phyloP scores from a whole-genome alignment of 106 monocot genomes.

The Phalaenopsis aphrodite region DNA sequence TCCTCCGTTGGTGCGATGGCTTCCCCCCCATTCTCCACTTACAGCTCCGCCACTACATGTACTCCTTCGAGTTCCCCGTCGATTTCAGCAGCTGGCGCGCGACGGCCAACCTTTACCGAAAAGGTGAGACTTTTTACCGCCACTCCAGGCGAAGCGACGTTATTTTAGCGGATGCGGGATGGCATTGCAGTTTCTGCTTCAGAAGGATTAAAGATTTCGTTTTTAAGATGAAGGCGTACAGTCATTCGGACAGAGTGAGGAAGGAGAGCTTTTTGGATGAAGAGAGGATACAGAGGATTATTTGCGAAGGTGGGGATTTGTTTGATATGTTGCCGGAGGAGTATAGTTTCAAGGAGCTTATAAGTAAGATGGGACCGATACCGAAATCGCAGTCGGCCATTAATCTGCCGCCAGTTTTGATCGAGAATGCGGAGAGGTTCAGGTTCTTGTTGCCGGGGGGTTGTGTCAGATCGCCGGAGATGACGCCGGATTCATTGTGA shows the following conservation, averaged over 20 bases:
- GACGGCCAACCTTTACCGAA: constrained; percentile 34
- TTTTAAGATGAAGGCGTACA: constrained; percentile 92
- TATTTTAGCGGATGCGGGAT: constrained; percentile 74
- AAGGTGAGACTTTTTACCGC: constrained; percentile 31
- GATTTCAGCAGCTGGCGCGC: constrained; percentile 80
- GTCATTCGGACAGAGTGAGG: constrained; percentile 81
- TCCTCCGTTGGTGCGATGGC: constrained; percentile 80
- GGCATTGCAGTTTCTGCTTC: constrained; percentile 97
- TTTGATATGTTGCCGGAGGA: constrained; percentile 93
- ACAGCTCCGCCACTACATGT: constrained; percentile 67
- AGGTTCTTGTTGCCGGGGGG: constrained; percentile 76
- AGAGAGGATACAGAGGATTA: constrained; percentile 69
- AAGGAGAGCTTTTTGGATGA: constrained; percentile 26
- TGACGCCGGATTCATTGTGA: too few species aligned
- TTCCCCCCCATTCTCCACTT: constrained; percentile 72
- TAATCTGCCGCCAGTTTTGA: constrained; percentile 62
- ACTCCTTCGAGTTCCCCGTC: constrained; percentile 88
- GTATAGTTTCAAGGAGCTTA: constrained; percentile 62
- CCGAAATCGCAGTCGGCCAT: constrained; percentile 72
- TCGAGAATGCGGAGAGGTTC: constrained; percentile 64
- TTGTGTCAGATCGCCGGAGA: constrained; percentile 18
- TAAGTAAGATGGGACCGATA: constrained; percentile 75
- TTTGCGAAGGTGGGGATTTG: constrained; percentile 66
- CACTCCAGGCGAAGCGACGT: constrained; percentile 64
- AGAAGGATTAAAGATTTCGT: constrained; percentile 51